Conservation (phyloP, 768 basidiomycete species). For the Boletus barrowsii region DNA sequence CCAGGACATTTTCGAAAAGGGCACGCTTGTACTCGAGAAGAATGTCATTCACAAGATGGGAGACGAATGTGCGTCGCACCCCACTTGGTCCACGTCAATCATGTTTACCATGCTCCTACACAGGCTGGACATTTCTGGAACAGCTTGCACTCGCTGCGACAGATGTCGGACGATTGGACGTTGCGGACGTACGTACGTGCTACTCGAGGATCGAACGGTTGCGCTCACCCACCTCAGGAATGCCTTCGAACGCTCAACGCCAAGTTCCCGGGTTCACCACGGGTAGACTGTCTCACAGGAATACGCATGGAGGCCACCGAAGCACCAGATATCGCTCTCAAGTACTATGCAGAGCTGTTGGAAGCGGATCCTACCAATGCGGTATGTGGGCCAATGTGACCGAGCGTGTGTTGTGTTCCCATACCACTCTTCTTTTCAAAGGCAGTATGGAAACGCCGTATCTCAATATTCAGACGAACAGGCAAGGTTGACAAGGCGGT, state of each 20-base stretch:
- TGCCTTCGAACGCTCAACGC: conserved; percentile 52
- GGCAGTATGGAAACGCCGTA: conserved; percentile 80
- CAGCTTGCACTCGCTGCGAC: conserved; percentile 76
- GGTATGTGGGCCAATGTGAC: conserved; percentile 44
- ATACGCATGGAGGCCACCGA: conserved; percentile 74
- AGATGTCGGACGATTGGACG: conserved; percentile 66
- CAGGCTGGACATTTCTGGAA: conserved; percentile 81
- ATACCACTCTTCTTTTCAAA: background rate
- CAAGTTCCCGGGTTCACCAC: conserved; percentile 76
- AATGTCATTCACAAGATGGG: conserved; percentile 44
- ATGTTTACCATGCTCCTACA: background rate
- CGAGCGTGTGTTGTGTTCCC: background rate
- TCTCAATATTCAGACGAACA: conserved; percentile 62
- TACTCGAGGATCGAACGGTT: background rate
- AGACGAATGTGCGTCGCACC: conserved; percentile 48
- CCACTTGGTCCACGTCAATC: too few relatives aligned
- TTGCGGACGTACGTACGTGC: conserved; percentile 63
- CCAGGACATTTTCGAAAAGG: conserved; percentile 57
- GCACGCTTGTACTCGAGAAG: conserved; percentile 47
- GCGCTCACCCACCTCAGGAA: conserved; percentile 16
- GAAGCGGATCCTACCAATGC: conserved; percentile 65
- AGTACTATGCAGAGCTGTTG: conserved; percentile 61
- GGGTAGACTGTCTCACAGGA: conserved; percentile 75
- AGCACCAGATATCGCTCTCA: conserved; percentile 51
- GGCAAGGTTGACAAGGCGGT: conserved; percentile 67